Evolutionary conservation across 768 basidiomycete species (phyloP), one percentile per base, ranked within the genome.

Genomic region (Russula emetica): DNA sequence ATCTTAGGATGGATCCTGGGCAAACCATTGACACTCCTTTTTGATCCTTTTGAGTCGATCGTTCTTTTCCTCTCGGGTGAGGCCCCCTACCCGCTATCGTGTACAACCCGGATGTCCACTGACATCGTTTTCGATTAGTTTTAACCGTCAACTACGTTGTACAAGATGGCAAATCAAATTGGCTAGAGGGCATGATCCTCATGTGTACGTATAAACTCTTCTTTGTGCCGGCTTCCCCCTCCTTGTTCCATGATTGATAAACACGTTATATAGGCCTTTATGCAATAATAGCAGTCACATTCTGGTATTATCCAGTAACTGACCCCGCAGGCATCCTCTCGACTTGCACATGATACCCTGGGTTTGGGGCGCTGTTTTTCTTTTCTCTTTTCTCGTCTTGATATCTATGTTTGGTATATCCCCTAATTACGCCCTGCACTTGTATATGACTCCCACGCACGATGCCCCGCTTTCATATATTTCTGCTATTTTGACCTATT

Each of bases 141-240:
- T 77, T 92, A 65, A 90, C 90, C 14, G 88, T 94, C 74, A 90
- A 88, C 70, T 87, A 90, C 68, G 86, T 88, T 22, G 83, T 93
- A 1, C 80, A 85, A 58, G 92, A 94, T 70, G 91, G 89, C 11
- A 86, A 87, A 71, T 87, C 85, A 20, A 92, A 92, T 72, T 94
- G 92, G 84, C 77, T 94, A 18, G 91, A 94, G 71, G 92, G 91
- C 3, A 78, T 81, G 70, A 82, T 86, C 62, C 70, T 93, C 26
- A 86, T 89, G 79, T 82, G 86, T 85, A 73, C 66, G 82, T 76
- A 68, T 62, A 22, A 24, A 18, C 3, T 10, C 2, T 22, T 3
- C 40, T 60, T 51, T 16, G 18, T 44, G n/a, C n/a, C 18, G 5
- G 4, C 22, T n/a, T 20, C 9, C 38, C 20, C 30, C 7, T 6